These are phyloP conservation scores for Penstemon barbatus DNA, from an alignment of 257 asterid genomes.

Conservation along the genomic window DNA sequence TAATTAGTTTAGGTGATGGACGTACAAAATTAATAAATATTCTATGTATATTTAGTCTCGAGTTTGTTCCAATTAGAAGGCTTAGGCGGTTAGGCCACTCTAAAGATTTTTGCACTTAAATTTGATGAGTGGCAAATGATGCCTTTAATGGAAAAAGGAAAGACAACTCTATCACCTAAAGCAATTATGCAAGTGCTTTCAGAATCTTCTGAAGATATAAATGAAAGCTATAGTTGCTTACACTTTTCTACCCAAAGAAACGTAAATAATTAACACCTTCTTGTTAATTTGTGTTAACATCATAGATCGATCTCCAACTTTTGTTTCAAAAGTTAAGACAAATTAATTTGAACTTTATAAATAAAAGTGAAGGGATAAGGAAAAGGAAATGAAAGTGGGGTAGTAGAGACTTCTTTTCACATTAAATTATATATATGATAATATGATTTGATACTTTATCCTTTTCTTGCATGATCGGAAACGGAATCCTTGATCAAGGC, in stretches of 20 bases:
- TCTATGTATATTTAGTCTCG: too few species aligned
- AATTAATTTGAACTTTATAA: slow-evolving; percentile 20
- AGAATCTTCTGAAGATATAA: slow-evolving; percentile 19
- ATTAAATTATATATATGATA: not conserved
- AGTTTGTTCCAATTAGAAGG: too few species aligned
- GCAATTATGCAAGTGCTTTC: not conserved
- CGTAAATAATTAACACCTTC: not conserved
- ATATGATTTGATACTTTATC: slow-evolving; percentile 19
- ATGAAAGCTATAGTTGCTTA: slow-evolving; percentile 1
- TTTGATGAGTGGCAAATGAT: not conserved
- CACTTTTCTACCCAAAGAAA: not conserved
- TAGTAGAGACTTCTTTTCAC: slow-evolving; percentile 28
- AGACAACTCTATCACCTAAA: not conserved
- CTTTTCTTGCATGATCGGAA: slow-evolving; percentile 39
- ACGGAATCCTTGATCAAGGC: slow-evolving; percentile 24
- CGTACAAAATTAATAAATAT: too few species aligned
- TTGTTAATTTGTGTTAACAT: slow-evolving; percentile 28
- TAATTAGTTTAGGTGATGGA: too few species aligned
- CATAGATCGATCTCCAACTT: slow-evolving; percentile 6
- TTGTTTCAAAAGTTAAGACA: slow-evolving; percentile 33
- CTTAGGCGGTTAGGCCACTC: too few species aligned
- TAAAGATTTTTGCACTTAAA: not conserved
- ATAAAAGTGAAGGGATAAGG: slow-evolving; percentile 28
- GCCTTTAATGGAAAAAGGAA: not conserved
- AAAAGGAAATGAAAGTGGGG: slow-evolving; percentile 19